Percentiles rank a stretch among this genome's conserved stretches.
Conservation (phyloP, 2,329 filamentous ascomycete genomes). For the Xylaria digitata region DNA sequence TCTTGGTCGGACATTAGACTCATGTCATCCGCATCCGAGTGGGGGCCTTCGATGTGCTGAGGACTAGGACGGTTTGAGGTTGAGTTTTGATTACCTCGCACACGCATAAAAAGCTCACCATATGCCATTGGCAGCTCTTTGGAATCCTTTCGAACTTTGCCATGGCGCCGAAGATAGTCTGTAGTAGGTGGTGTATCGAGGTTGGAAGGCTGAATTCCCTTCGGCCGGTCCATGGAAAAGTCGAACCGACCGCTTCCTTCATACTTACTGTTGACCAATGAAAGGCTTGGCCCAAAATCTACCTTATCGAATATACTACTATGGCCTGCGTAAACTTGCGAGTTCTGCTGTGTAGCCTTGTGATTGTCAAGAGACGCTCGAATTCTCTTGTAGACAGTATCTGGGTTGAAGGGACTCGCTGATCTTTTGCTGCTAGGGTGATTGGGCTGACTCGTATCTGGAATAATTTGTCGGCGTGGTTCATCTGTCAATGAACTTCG, state of each 20-base stretch:
- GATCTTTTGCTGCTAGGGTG: slow-evolving; percentile 59
- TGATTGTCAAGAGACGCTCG: slow-evolving; percentile 58
- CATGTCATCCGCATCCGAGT: slow-evolving; percentile 61
- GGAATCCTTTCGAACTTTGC: slow-evolving; percentile 55
- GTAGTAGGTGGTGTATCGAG: slow-evolving; percentile 57
- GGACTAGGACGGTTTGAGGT: slow-evolving; percentile 55
- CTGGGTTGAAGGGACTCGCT: slow-evolving; percentile 67
- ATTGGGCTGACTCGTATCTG: slow-evolving; percentile 48
- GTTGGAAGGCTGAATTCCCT: slow-evolving; percentile 48
- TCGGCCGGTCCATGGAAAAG: slow-evolving; percentile 53
- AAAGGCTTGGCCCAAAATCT: slow-evolving; percentile 64
- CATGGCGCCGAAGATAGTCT: slow-evolving; percentile 61
- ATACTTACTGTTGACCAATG: slow-evolving; percentile 69
- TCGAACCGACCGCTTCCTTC: slow-evolving; percentile 67
- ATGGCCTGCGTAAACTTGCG: slow-evolving; percentile 49
- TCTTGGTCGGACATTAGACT: slow-evolving; percentile 68
- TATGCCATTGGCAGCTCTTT: slow-evolving; percentile 53
- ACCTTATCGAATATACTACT: slow-evolving; percentile 66
- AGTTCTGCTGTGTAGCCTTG: slow-evolving; percentile 42
- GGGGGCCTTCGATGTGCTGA: slow-evolving; percentile 53
- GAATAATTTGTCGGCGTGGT: slow-evolving; percentile 43
- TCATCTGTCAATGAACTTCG: slow-evolving; percentile 64
- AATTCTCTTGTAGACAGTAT: slow-evolving; percentile 69
- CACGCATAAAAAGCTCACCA: slow-evolving; percentile 53
- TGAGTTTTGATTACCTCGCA: slow-evolving; percentile 51